Evolutionary conservation across 352 stramenopile genomes (phyloP).

Genomic region (Pythium scleroteichum): DNA sequence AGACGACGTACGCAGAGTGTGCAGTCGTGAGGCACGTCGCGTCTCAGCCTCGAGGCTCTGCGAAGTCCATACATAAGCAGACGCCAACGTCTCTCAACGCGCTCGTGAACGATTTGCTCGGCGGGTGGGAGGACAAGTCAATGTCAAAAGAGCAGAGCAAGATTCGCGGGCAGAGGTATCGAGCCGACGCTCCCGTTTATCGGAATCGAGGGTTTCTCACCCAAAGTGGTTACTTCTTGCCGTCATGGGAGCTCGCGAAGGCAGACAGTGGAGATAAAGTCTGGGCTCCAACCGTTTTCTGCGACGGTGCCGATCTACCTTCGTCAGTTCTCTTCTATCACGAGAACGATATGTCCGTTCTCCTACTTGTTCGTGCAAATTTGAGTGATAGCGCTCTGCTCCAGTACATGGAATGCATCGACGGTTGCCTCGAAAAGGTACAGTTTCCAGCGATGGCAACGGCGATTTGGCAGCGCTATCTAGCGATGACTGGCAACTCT

Average conservation of each 20-base stretch:
- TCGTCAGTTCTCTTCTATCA: conserved; percentile 43
- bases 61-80: conserved; percentile 58
- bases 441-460: conserved; percentile 9
- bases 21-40: conserved; percentile 30
- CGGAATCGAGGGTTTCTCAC: conserved; percentile 57
- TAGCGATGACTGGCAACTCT: conserved; percentile 7
- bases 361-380: conserved; percentile 33
- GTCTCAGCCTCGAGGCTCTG: conserved; percentile 30
- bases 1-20: conserved; percentile 61
- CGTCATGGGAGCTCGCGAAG: conserved; percentile 36
- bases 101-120: conserved; percentile 33
- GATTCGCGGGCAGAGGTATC: conserved; percentile 18
- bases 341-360: conserved; percentile 50
- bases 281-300: conserved; percentile 48
- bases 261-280: conserved; percentile 33
- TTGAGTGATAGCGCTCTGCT: neutral
- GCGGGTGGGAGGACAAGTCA: neutral
- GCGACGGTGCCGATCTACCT: neutral
- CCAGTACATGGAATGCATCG: conserved; percentile 21
- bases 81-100: conserved; percentile 39
- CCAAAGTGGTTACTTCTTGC: conserved; percentile 47
- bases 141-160: conserved; percentile 1
- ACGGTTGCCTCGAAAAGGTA: conserved; percentile 17
- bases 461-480: conserved; percentile 13
- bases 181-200: conserved; percentile 41